These are phyloP conservation scores for Nicotiana noctiflora DNA, from an alignment of 257 asterid genomes.

Conservation along the genomic window DNA sequence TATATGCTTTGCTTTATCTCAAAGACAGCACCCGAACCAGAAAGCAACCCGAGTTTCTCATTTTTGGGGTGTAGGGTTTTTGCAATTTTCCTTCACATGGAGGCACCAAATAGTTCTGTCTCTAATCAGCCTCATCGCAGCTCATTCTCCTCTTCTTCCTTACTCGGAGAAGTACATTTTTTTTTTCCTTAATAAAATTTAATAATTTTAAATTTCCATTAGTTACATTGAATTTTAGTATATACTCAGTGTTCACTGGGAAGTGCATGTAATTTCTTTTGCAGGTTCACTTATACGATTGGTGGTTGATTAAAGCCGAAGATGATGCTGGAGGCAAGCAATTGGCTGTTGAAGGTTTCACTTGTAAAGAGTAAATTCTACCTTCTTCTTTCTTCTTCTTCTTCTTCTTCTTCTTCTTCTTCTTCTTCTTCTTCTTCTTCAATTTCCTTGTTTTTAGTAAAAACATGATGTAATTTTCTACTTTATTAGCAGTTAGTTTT, in stretches of 20 bases:
- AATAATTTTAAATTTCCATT: neutral
- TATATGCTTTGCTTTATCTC: neutral
- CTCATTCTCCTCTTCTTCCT: neutral
- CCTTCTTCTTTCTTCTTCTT: neutral
- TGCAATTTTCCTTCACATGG: neutral
- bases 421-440: neutral
- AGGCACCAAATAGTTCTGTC: neutral
- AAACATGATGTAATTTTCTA: neutral
- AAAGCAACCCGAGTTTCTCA: neutral
- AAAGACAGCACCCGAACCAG: neutral
- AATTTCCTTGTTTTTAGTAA: neutral
- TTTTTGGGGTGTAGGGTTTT: neutral
- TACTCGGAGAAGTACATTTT: neutral
- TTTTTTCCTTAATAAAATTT: neutral
- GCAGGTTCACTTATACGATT: conserved; percentile 30
- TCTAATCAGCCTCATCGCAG: too few species aligned
- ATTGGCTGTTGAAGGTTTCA: conserved; percentile 46
- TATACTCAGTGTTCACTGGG: neutral
- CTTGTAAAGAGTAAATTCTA: conserved; percentile 23
- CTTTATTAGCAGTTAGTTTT: neutral
- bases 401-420: neutral
- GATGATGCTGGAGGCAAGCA: conserved; percentile 26
- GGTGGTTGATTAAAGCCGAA: conserved; percentile 58
- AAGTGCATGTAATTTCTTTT: neutral
- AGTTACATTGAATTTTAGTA: neutral